Evolutionary conservation across 2,329 filamentous ascomycete genomes (phyloP), one percentile per base, ranked within the genome.

Genomic region (Bipolaris victoriae): DNA sequence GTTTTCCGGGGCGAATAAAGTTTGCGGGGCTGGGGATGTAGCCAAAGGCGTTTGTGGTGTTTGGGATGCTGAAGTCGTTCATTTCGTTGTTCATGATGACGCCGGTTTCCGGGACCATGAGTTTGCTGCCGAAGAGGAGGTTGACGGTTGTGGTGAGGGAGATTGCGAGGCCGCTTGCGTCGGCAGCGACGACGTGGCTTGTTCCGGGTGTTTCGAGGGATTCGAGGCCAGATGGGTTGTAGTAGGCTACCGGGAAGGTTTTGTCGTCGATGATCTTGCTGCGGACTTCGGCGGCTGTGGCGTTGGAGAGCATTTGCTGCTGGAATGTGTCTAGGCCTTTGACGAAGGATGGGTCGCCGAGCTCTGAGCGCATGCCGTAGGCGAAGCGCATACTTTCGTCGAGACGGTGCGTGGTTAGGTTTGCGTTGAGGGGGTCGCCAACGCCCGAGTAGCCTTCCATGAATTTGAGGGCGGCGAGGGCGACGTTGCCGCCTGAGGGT

Each of bases 321-420:
- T 97, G 88, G 63, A 90, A 89, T 7, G 78, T 74, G 7, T 81
- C 77, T 49, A 94, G 79, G 29, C 85, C 85, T 0, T 81, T 64
- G 3, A 96, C 85, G 72, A 89, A 97, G 1, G 79, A 81, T 0
- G 94, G 95, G 73, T 98, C 95, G 4, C 92, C 94, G 0, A 98
- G 84, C 26, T 88, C 83, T n/a, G 87, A 83, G 55, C 92, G 87
- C 66, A 81, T 75, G 36, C 89, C 92, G 72, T 97, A 98, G 2
- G 86, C 92, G 74, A 96, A 98, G 20, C 92, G 86, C 79, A 97
- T 91, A 11, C 92, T 90, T 80, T 98, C 95, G 69, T 92, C 87
- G 63, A 97, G 84, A 13, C 90, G 86, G 76, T 98, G 95, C 0
- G 88, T 89, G 36, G 88, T 91, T 0, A 96, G 78, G 65, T 91